Conservation (phyloP, 257 asterid genomes). For the Fraxinus anomala region DNA sequence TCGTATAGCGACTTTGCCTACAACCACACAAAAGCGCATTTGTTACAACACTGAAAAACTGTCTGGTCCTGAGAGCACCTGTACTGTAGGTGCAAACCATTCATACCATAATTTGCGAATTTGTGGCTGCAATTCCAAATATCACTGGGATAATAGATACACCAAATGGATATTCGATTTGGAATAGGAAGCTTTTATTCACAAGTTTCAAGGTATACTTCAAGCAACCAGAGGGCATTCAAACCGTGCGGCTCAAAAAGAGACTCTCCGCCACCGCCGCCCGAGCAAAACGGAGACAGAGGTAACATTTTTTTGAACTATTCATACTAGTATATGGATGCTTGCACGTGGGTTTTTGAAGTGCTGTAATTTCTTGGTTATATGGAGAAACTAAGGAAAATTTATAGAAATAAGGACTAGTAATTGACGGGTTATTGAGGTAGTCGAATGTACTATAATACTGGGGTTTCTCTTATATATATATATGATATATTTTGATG, state of each 20-base stretch:
- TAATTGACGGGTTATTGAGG: neutral
- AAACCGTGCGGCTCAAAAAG: slow-evolving; percentile 45
- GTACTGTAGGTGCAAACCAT: neutral
- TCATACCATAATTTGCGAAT: neutral
- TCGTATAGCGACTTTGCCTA: no score
- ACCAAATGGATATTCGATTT: slow-evolving; percentile 54
- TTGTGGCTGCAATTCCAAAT: slow-evolving; percentile 40
- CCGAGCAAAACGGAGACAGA: slow-evolving; percentile 47
- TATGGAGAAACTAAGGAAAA: neutral
- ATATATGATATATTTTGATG: no score
- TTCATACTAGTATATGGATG: neutral
- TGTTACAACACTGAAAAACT: neutral
- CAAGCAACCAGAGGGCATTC: slow-evolving; percentile 34
- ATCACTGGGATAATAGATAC: slow-evolving; percentile 7
- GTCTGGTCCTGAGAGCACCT: neutral
- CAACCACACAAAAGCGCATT: no score
- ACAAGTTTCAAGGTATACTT: slow-evolving; percentile 25
- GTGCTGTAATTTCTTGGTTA: neutral
- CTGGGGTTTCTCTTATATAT: neutral
- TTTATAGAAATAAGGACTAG: neutral
- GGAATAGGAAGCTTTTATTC: slow-evolving; percentile 43
- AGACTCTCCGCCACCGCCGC: slow-evolving; percentile 35
- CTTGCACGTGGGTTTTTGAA: slow-evolving; percentile 21
- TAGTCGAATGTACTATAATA: neutral
- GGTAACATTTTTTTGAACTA: neutral